Percentiles rank a stretch among this genome's conserved stretches.
Evolutionary conservation across 208 protist genomes (phyloP).

Genomic region (Acanthamoeba royreba): DNA sequence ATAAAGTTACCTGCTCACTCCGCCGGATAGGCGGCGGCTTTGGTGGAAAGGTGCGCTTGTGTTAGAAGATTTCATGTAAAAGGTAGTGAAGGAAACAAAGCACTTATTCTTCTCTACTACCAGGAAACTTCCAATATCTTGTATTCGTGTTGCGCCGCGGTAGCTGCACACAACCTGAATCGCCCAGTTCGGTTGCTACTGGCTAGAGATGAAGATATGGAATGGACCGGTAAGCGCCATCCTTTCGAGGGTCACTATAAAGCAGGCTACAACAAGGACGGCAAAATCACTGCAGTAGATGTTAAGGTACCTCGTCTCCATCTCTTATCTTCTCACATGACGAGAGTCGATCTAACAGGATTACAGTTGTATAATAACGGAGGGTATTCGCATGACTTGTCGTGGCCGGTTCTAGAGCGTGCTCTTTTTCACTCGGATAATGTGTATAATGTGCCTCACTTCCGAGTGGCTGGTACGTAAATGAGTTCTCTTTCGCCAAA

Average conservation of each 20-base stretch:
- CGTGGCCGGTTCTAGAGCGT: slow-evolving; percentile 74
- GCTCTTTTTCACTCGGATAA: slow-evolving; percentile 85
- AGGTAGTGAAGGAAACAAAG: no score
- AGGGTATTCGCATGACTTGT: slow-evolving; percentile 79
- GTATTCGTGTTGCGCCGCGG: slow-evolving; percentile 67
- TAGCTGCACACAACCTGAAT: slow-evolving; percentile 74
- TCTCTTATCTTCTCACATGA: not conserved
- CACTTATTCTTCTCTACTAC: not conserved
- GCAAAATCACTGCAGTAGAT: slow-evolving; percentile 66
- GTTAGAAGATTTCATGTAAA: no score
- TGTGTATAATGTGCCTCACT: slow-evolving; percentile 80
- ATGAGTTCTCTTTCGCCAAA: not conserved
- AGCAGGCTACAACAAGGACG: slow-evolving; percentile 71
- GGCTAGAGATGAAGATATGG: slow-evolving; percentile 82
- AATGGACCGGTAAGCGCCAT: slow-evolving; percentile 74
- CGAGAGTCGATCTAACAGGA: not conserved
- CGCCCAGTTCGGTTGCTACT: slow-evolving; percentile 78
- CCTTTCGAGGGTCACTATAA: slow-evolving; percentile 78
- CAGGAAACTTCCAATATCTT: slow-evolving; percentile 75
- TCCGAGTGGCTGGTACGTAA: slow-evolving; percentile 47
- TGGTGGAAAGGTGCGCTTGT: not conserved
- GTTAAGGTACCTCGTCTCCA: slow-evolving; percentile 14
- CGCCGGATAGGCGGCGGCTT: slow-evolving; percentile 6
- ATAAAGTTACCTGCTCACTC: slow-evolving; percentile 32
- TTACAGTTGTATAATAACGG: slow-evolving; percentile 73